Base-by-base conservation (phyloP, 371 early-diverging fungal genomes). In the Blastocladiella emersonii region DNA sequence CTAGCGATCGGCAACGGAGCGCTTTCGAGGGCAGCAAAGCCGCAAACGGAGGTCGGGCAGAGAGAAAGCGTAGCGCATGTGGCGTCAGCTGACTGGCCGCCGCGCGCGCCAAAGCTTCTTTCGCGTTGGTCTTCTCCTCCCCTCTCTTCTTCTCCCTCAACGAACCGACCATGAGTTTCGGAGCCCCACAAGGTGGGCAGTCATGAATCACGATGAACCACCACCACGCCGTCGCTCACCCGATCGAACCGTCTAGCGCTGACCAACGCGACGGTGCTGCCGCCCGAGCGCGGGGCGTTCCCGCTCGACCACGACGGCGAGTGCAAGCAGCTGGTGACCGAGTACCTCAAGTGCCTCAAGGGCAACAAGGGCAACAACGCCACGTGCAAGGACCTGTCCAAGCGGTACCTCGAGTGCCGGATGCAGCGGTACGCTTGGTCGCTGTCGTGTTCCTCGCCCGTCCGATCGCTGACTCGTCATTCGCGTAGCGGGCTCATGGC, bases 241-340 rank as follows among this genome's bases (percentile, higher is more conserved):
- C n/a, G n/a, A n/a, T n/a, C n/a, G n/a, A n/a, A n/a, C n/a, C n/a
- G n/a, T n/a, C n/a, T n/a, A 57, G 57, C 25, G 2, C 57, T 57
- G 25, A 23, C 30, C n/a, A 34, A 34, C 10, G n/a, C 21, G 10
- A 57, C 57, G 36, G 37, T 57, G 17, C 57, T 59, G 4, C 78
- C 78, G 27, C 78, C 78, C 3, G 73, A 74, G 53, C 69, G 77
- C 15, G 78, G 78, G 48, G 71, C 74, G 43, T 77, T 77, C 55
- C 78, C 78, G 1, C 59, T 77, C 23, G 78, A 77, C 64, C 77
- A 77, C 53, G 71, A 64, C 15, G 64, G 75, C 55, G 74, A 74
- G 53, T 76, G 76, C 66, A 70, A 67, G 41, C 35, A 55, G 2
- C 64, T 66, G 0, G 72, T 74, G 76, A 45, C 36, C n/a, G 61